These are phyloP conservation scores for Hypholoma fasciculare DNA, from an alignment of 768 basidiomycete species.

Conservation along the genomic window DNA sequence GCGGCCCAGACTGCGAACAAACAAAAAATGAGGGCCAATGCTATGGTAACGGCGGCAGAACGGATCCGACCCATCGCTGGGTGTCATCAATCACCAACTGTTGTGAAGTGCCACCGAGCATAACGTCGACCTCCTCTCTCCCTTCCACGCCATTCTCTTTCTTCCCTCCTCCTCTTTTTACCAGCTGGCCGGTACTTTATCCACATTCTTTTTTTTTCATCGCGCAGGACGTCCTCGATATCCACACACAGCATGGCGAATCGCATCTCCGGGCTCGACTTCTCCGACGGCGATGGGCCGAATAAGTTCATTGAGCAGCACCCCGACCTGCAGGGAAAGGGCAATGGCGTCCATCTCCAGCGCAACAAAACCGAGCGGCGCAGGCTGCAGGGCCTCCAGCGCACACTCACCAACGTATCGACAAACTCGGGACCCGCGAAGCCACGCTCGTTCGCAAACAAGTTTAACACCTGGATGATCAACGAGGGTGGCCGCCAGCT, in stretches of 20 bases:
- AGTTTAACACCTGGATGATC: conserved; percentile 83
- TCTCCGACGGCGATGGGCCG: conserved; percentile 51
- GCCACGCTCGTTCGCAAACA: conserved; percentile 42
- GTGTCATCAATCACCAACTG: conserved; percentile 12
- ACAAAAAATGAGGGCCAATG: conserved; percentile 13
- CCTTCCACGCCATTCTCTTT: conserved; percentile 22
- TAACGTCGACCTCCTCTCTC: conserved; percentile 8
- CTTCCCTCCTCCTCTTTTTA: conserved; percentile 25
- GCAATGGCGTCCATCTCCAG: conserved; percentile 51
- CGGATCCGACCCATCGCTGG: neutral
- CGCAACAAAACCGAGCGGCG: conserved; percentile 86
- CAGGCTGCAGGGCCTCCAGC: conserved; percentile 84
- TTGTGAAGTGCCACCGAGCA: conserved; percentile 15
- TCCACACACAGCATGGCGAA: conserved; percentile 32
- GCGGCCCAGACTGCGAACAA: neutral
- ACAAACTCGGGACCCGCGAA: conserved; percentile 27
- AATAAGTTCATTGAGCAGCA: conserved; percentile 49
- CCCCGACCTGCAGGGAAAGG: conserved; percentile 40
- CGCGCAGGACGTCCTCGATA: conserved; percentile 39
- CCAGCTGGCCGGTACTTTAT: conserved; percentile 48
- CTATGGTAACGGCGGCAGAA: conserved; percentile 21
- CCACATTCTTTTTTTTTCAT: conserved; percentile 33
- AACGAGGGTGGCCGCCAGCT: conserved; percentile 83
- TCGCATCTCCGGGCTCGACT: conserved; percentile 67
- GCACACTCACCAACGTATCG: conserved; percentile 43